Conservation (phyloP, 495 filamentous ascomycete species). For the Talaromyces trachyspermus region DNA sequence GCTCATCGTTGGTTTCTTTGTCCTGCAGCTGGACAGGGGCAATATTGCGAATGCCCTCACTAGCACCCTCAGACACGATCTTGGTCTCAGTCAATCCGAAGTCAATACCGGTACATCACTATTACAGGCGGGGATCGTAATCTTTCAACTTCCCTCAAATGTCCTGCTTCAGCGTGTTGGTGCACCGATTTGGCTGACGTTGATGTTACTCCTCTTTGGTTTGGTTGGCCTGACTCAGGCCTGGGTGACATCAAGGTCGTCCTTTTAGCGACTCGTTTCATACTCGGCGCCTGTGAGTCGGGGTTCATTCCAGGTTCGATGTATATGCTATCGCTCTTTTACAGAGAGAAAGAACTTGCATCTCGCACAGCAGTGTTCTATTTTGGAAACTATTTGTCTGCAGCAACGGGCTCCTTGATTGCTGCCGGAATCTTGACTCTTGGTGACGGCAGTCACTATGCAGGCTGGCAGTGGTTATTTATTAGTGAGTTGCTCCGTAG, state of each 20-base stretch:
- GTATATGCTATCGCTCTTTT: not conserved
- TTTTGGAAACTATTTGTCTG: not conserved
- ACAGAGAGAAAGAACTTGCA: not conserved
- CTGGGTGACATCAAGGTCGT: not conserved
- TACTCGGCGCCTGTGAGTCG: not conserved
- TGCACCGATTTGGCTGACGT: not conserved
- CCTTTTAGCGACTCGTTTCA: not conserved
- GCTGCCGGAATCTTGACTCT: not conserved
- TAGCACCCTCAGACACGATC: not conserved
- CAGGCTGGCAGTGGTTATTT: not conserved
- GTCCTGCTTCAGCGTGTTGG: not conserved
- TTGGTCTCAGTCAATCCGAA: not conserved
- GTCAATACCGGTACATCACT: not conserved
- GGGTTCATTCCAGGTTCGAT: not conserved
- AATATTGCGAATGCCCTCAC: not conserved
- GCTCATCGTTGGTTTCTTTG: not conserved
- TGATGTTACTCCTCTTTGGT: not conserved
- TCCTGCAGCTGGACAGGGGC: not conserved
- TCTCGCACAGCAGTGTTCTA: not conserved
- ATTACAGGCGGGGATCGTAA: not conserved
- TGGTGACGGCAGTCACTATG: not conserved
- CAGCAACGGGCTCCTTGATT: not conserved
- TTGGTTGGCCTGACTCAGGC: not conserved
- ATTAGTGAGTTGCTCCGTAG: not conserved
- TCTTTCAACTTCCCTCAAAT: not conserved